A percentile compares a stretch with the other conserved stretches of the same genome.
phyloP scores from a whole-genome alignment of 345 rosid species.

The Triadica sebifera region DNA sequence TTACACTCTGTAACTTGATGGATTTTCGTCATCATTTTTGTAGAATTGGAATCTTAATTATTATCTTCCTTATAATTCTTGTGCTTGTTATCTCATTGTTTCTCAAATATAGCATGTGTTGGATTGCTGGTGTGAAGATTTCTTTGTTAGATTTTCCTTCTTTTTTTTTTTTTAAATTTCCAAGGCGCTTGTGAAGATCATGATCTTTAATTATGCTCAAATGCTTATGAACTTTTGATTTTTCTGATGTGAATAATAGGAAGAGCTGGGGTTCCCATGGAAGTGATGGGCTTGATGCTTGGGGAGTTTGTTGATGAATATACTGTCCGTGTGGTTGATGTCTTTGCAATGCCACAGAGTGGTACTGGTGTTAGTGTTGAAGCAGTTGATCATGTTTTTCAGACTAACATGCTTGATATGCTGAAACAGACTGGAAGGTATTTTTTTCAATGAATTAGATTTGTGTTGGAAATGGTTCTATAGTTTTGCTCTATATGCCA shows the following conservation, averaged over 20 bases:
- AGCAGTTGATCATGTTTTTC: constrained; percentile 98
- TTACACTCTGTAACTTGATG: neutral
- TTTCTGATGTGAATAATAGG: constrained; percentile 38
- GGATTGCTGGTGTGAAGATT: neutral
- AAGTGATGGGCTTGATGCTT: constrained; percentile 99
- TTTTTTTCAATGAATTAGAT: neutral
- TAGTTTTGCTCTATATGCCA: neutral
- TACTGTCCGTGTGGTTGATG: constrained; percentile 96
- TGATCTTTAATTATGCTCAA: neutral
- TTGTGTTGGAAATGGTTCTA: neutral
- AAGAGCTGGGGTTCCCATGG: constrained; percentile 99
- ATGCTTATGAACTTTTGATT: neutral
- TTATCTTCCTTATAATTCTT: too few species aligned
- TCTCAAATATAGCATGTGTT: too few species aligned
- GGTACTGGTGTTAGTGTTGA: constrained; percentile 99
- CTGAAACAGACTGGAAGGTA: constrained; percentile 99
- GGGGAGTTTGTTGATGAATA: constrained; percentile 99
- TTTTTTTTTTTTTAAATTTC: neutral
- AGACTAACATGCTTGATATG: constrained; percentile 99
- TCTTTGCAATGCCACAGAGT: constrained; percentile 99
- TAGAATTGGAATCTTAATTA: too few species aligned
- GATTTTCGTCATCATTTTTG: neutral
- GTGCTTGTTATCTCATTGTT: too few species aligned
- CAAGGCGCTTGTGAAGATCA: neutral
- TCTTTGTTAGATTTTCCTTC: neutral